Evolutionary conservation across 148 eudicot species (phyloP), one percentile per base, ranked within the genome.

Genomic region (Nepenthes gracilis): DNA sequence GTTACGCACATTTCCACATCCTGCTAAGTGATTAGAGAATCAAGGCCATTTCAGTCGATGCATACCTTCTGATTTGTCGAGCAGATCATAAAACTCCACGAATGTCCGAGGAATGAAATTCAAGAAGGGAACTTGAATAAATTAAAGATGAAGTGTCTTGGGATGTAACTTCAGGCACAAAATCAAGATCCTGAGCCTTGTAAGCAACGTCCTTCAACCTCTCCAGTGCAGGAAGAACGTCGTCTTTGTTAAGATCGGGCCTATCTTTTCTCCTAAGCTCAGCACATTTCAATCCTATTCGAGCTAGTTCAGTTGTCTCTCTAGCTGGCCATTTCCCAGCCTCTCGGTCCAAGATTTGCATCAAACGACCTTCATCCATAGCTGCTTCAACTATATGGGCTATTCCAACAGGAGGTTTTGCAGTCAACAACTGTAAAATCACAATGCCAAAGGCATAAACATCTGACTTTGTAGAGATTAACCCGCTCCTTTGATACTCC

Each of bases 371-470:
- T 35, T 77, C 75, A 2, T 74, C 80, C 61, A 88, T 63, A 7
- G 94, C 98, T 2, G 38, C 67, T 63, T 88, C 96, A 54, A 92
- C 82, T 6, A 70, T 12, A 70, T 82, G 64, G 13, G 90, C 60
- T 32, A 92, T 43, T 2, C 81, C 88, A 6, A 77, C 70, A 2
- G 86, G 85, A 13, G 80, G 80, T 72, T 81, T 92, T 65, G 83
- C 88, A 12, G 96, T 85, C 74, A 88, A 62, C 47, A 88, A 58
- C 70, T 88, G 96, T 57, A 88, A 62, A 58, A 92, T 66, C 38
- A 92, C 83, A 70, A 88, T 75, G 34, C 96, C 98, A 45, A 88
- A 72, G n/a, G 91, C 98, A 67, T 86, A 88, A 48, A 85, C 83
- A 63, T 92, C 98, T 0, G 90, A 80, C 59, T 73, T 77, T 43